These are phyloP conservation scores for Epichloe sibirici DNA, from an alignment of 2,329 filamentous ascomycete genomes.

Conservation along the genomic window DNA sequence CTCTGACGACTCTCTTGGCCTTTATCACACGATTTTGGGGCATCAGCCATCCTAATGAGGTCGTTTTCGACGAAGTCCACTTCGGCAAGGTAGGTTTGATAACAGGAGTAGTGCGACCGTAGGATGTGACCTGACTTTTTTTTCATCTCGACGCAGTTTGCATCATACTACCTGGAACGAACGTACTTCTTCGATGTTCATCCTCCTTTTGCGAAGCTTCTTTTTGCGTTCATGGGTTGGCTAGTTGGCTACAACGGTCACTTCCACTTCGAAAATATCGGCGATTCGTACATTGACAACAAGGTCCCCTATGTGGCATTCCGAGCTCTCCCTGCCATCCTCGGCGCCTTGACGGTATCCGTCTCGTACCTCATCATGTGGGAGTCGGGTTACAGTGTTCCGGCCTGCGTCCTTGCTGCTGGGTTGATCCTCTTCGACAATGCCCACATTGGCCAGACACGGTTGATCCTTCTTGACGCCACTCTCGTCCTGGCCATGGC, in stretches of 20 bases:
- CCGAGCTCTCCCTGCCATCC: slow-evolving; percentile 79
- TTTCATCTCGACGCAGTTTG: slow-evolving; percentile 37
- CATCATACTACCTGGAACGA: slow-evolving; percentile 77
- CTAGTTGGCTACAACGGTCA: slow-evolving; percentile 92
- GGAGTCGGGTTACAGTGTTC: slow-evolving; percentile 96
- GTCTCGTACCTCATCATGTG: slow-evolving; percentile 97
- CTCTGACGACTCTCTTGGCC: slow-evolving; percentile 66
- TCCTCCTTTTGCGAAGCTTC: slow-evolving; percentile 92
- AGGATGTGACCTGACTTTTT: slow-evolving; percentile 1
- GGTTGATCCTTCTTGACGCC: slow-evolving; percentile 87
- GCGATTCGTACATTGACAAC: slow-evolving; percentile 94
- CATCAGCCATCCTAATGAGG: slow-evolving; percentile 88
- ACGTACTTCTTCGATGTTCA: slow-evolving; percentile 99
- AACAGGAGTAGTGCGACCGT: not conserved
- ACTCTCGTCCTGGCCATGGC: slow-evolving; percentile 94
- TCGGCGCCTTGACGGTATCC: slow-evolving; percentile 88
- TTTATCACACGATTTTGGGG: slow-evolving; percentile 94
- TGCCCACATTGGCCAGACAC: slow-evolving; percentile 91
- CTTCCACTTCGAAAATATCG: slow-evolving; percentile 98
- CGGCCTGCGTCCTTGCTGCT: slow-evolving; percentile 78
- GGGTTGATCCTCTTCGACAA: slow-evolving; percentile 90
- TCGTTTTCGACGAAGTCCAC: slow-evolving; percentile 98
- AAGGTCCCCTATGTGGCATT: slow-evolving; percentile 96
- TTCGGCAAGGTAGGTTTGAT: slow-evolving; percentile 76
- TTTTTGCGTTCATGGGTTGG: slow-evolving; percentile 96